A percentile compares a stretch with the other conserved stretches of the same genome.
phyloP scores from a whole-genome alignment of 2,329 filamentous ascomycete species.

The Ustulina deusta region DNA sequence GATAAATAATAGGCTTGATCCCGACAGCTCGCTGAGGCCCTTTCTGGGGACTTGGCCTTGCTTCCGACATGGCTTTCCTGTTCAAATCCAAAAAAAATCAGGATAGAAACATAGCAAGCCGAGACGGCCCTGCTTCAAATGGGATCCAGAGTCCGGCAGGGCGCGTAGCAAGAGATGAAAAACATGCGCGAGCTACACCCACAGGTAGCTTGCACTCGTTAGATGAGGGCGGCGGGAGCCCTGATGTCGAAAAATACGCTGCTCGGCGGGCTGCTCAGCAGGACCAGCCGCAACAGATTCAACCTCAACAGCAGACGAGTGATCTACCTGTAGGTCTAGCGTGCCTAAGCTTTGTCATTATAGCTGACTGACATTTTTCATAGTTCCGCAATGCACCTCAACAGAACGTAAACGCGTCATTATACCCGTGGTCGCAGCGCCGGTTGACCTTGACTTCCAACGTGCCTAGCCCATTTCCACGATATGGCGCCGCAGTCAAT shows the following conservation, averaged over 20 bases:
- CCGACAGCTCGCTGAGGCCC: constrained; percentile 49
- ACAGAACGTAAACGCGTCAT: constrained; percentile 75
- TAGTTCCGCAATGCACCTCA: constrained; percentile 64
- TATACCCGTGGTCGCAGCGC: constrained; percentile 96
- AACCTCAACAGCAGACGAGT: constrained; percentile 44
- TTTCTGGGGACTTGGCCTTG: constrained; percentile 50
- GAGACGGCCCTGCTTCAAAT: constrained; percentile 65
- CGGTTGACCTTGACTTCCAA: constrained; percentile 84
- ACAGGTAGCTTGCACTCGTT: constrained; percentile 83
- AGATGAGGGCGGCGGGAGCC: constrained; percentile 69
- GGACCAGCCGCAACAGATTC: constrained; percentile 56
- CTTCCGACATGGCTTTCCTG: constrained; percentile 78
- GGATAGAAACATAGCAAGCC: constrained; percentile 68
- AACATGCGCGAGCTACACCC: constrained; percentile 74
- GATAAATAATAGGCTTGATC: constrained; percentile 36
- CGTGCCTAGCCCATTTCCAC: constrained; percentile 86
- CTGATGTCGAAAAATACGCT: constrained; percentile 69
- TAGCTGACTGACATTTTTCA: constrained; percentile 22
- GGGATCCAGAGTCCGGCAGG: constrained; percentile 63
- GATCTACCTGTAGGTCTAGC: constrained; percentile 56
- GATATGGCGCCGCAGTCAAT: constrained; percentile 97
- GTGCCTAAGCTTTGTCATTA: constrained; percentile 3
- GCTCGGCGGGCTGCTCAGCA: constrained; percentile 67
- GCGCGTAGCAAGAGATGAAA: constrained; percentile 67
- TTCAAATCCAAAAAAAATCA: constrained; percentile 86